Base-by-base conservation (phyloP, 352 stramenopile genomes). In the Pythium monospermum region DNA sequence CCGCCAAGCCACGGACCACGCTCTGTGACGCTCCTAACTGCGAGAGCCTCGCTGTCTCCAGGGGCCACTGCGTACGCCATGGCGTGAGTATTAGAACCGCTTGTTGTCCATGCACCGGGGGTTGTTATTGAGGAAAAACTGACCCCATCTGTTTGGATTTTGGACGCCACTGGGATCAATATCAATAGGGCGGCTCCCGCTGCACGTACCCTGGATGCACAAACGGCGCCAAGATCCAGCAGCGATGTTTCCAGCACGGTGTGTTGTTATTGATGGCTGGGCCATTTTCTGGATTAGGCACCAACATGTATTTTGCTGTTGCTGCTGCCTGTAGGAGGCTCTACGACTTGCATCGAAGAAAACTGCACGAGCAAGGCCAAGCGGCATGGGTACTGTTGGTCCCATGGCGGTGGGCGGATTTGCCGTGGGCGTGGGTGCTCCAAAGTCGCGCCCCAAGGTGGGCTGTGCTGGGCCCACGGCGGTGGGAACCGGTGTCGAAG, bases 391-490 rank as follows among this genome's bases (percentile, higher is more conserved):
- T 55, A 55, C 53, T 70, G 62, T 49, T 67, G 62, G 54, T 54
- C 57, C 5, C 62, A 70, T 43, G 62, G 62, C 44, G 62, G 62
- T 10, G 62, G 62, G 18, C 57, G 38, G 28, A 54, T 52, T 19
- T 70, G 62, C 45, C 49, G 42, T 23, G 28, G 42, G 16, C 27
- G 42, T 15, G 59, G 41, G 18, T 72, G 64, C 43, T 36, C 31
- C 32, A 65, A 65, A 13, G 61, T 72, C 19, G 50, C 55, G 12
- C 53, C 56, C 11, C 57, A 53, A 18, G 44, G 57, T n/a, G 69
- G 69, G 3, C 37, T 73, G 3, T 78, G 69, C 57, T 73, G 66
- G 66, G 63, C 62, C 16, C 69, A 61, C 28, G 53, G 53, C 13
- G 53, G 53, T n/a, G 53, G 53, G 21, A 61, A 53, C 18, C 53